Percentiles rank a stretch among this genome's conserved stretches.
Evolutionary conservation across 345 rosid genomes (phyloP).

Genomic region (Pistacia integerrima): DNA sequence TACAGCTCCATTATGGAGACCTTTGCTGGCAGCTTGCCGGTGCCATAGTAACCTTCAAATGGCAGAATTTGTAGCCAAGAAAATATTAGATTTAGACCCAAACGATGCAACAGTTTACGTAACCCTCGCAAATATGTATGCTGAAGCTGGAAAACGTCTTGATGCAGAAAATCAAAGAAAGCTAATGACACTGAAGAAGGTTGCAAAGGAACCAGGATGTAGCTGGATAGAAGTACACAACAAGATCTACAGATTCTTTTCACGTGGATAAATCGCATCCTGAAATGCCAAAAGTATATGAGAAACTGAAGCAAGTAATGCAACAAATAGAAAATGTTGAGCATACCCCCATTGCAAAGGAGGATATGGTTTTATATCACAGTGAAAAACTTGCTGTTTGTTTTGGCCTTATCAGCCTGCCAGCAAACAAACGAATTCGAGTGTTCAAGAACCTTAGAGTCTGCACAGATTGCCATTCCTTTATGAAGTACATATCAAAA

Average conservation of each 20-base stretch:
- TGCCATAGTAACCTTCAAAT: conserved; percentile 26
- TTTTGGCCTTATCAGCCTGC: conserved; percentile 32
- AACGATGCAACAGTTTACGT: conserved; percentile 26
- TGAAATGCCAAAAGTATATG: conserved; percentile 14
- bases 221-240: conserved; percentile 32
- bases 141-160: conserved; percentile 6
- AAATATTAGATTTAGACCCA: conserved; percentile 24
- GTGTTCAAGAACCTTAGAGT: conserved; percentile 32
- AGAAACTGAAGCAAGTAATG: conserved; percentile 25
- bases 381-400: conserved; percentile 33
- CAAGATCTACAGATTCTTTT: conserved; percentile 32
- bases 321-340: conserved; percentile 13
- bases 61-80: conserved; percentile 27
- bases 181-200: conserved; percentile 18
- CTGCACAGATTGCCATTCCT: conserved; percentile 27
- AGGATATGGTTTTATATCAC: conserved; percentile 23
- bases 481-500: conserved; percentile 22
- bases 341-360: not conserved
- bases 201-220: conserved; percentile 28
- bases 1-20: conserved; percentile 34
- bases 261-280: conserved; percentile 21
- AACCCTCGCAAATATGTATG: conserved; percentile 28
- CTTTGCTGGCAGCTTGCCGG: conserved; percentile 36
- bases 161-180: conserved; percentile 29
- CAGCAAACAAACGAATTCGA: conserved; percentile 25